Conservation (phyloP, 2,329 filamentous ascomycete species). For the Furcasterigmium furcatum region DNA sequence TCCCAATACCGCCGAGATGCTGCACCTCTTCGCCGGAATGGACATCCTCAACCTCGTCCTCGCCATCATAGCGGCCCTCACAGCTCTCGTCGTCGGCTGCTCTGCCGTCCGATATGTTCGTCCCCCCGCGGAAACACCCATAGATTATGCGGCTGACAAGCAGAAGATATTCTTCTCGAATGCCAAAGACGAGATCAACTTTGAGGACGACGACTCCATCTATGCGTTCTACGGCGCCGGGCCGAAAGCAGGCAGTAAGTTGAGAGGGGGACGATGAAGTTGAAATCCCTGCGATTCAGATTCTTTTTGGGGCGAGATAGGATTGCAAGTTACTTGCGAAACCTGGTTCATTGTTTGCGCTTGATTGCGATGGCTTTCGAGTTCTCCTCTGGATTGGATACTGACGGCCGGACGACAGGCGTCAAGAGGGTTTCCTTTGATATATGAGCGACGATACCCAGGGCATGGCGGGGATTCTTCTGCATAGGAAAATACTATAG, state of each 20-base stretch:
- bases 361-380: not conserved
- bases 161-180: conserved; percentile 9
- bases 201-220: conserved; percentile 11
- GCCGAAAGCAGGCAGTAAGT: conserved; percentile 10
- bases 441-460: conserved; percentile 3
- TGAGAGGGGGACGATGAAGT: not conserved
- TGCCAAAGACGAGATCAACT: conserved; percentile 5
- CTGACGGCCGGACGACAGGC: conserved; percentile 1
- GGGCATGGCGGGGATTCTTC: no score
- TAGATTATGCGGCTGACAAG: not conserved
- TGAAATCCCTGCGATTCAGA: not conserved
- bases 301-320: not conserved
- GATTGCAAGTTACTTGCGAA: not conserved
- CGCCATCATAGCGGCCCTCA: conserved; percentile 8
- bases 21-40: conserved; percentile 10
- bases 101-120: conserved; percentile 12
- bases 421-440: conserved; percentile 11
- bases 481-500: no score
- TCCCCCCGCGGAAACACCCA: not conserved
- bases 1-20: conserved; percentile 5
- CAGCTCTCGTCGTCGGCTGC: conserved; percentile 8
- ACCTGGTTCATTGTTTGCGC: not conserved
- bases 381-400: not conserved
- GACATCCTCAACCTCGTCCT: conserved; percentile 6
- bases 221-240: conserved; percentile 12